Base-by-base conservation (phyloP, 2,329 filamentous ascomycete species). In the Diaporthe caulivora region DNA sequence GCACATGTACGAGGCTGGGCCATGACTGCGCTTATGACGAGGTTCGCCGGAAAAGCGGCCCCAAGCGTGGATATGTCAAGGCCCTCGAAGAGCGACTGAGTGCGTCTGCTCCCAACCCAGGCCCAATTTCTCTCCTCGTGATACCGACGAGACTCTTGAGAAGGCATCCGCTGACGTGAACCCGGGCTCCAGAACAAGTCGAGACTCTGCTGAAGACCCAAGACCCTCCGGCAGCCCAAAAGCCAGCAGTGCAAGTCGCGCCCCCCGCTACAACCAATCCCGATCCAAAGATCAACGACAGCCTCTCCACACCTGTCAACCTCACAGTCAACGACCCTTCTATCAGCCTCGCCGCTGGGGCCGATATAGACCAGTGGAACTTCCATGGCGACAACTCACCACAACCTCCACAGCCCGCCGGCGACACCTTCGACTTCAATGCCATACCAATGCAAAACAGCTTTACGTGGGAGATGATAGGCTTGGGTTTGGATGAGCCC, bases 41-140 rank as follows among this genome's bases (percentile, higher is more conserved):
- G 85, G 93, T 96, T 78, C 91, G 95, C 81, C 94, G 95, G 84
- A 98, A 98, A 90, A 97, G 95, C 82, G 95, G 95, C 3, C 95
- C 95, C 2, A 98, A 98, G 86, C 90, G 95, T 81, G 95, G 95
- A 78, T 98, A 98, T 81, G 95, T 98, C 75, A 98, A 98, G 86
- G 93, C 95, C 74, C 85, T 98, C 78, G 97, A 98, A 83, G 95
- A 97, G 81, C 91, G 97, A 82, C 85, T 99, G 80, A 95, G 95
- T 97, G 88, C 85, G 93, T 75, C 60, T 37, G 51, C 54, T 67
- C 18, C 42, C n/a, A 11, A 29, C 11, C 54, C 49, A 13, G 15
- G 4, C 24, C 37, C 40, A 15, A 24, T 64, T 49, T 21, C n/a
- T 58, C 9, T 64, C 5, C 53, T 24, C 31, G 24, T 24, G 17